These are phyloP conservation scores for Candida piceae DNA, from an alignment of 805 yeast genomes.

Conservation along the genomic window DNA sequence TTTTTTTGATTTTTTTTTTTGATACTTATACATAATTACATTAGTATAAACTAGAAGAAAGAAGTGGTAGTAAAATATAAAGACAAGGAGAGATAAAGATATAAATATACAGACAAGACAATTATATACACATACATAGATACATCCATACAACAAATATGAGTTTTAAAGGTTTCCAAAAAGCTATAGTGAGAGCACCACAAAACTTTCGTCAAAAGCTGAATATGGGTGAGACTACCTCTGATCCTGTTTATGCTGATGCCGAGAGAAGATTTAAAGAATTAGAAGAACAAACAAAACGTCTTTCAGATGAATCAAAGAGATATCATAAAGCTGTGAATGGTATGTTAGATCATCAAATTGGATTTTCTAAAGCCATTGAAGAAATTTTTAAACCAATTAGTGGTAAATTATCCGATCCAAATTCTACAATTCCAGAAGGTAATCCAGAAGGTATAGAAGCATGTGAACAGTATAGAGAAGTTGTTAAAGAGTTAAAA, in stretches of 20 bases:
- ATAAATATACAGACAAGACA: not conserved
- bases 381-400: slow-evolving; percentile 96
- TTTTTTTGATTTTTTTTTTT: too few relatives aligned
- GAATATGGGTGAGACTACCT: slow-evolving; percentile 77
- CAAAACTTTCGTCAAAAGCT: slow-evolving; percentile 86
- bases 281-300: slow-evolving; percentile 83
- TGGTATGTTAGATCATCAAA: slow-evolving; percentile 89
- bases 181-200: slow-evolving; percentile 82
- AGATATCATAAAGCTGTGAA: slow-evolving; percentile 88
- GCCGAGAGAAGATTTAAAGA: slow-evolving; percentile 96
- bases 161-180: slow-evolving; percentile 87
- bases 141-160: slow-evolving; percentile 31
- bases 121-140: too few relatives aligned
- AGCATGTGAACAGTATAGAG: slow-evolving; percentile 90
- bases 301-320: slow-evolving; percentile 82
- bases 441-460: slow-evolving; percentile 96
- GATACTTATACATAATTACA: too few relatives aligned
- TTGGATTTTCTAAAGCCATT: slow-evolving; percentile 91
- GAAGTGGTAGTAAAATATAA: too few relatives aligned
- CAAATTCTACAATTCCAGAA: slow-evolving; percentile 78
- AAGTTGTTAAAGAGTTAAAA: slow-evolving; percentile 80
- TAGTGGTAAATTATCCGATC: slow-evolving; percentile 87
- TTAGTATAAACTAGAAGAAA: too few relatives aligned
- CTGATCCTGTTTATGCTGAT: slow-evolving; percentile 86
- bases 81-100: not conserved